Evolutionary conservation across 2,329 filamentous ascomycete genomes (phyloP), one percentile per base, ranked within the genome.

Genomic region (Paecilomyces niveus): DNA sequence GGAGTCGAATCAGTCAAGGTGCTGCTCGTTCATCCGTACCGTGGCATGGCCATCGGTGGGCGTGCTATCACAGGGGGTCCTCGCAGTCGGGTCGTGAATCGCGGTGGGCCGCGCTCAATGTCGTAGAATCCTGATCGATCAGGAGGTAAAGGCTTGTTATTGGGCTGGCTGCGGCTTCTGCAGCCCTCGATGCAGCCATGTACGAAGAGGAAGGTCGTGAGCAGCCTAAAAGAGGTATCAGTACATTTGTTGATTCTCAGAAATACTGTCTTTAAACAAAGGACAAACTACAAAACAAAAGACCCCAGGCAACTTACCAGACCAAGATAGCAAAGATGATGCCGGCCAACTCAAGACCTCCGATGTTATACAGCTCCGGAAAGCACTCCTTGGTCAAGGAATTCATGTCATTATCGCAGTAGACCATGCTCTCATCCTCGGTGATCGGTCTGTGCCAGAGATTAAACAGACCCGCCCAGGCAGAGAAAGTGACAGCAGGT

Each of bases 351-450:
- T 72, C 68, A 55, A 72, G 55, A 49, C 55, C 62, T 11, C 70
- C 70, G 21, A 72, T 62, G 15, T 54, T 45, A 54, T 72, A 72
- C 54, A 72, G 54, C 2, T 64, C 64, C 7, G 69, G 68, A 57
- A 67, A 64, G 56, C 70, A 72, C 50, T 67, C 63, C 22, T 59
- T 63, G 10, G 66, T 62, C 55, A 68, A 70, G 11, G 63, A 57
- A 57, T 71, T 68, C 22, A 63, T 55, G 26, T 63, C 63, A 51
- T 58, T 67, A 24, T 53, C 51, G 60, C 70, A 72, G 1, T 63
- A 54, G 4, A 61, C 52, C 52, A 58, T 54, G 13, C 58, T 57
- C 2, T 56, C 54, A 13, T 58, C 21, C 8, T 18, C n/a, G 13
- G n/a, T 53, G 3, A 33, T 45, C 3, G 65, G 62, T 15, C 62